Percentiles rank a stretch among this genome's conserved stretches.
phyloP scores from a whole-genome alignment of 2,329 filamentous ascomycete species.

The Fusarium secorum region DNA sequence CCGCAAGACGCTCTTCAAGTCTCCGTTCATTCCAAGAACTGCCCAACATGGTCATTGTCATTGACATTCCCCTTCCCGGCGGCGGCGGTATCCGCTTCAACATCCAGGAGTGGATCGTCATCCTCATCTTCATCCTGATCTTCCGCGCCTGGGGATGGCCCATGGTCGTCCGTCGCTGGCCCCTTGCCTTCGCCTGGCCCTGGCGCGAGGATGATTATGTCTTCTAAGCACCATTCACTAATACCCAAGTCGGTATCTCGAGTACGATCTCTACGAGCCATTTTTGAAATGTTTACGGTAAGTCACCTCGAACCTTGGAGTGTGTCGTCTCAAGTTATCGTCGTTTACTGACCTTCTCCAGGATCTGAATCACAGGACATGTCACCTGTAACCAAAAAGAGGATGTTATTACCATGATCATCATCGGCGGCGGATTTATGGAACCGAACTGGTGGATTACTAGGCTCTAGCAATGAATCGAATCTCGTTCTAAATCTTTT shows the following conservation, averaged over 20 bases:
- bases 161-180: neutral
- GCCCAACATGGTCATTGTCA: neutral
- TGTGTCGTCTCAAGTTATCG: fast-evolving
- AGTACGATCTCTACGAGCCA: neutral
- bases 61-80: neutral
- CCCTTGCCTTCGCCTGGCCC: neutral
- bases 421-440: neutral
- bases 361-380: neutral
- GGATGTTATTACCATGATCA: neutral
- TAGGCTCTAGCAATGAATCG: neutral
- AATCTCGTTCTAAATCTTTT: neutral
- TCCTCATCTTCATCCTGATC: neutral
- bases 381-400: neutral
- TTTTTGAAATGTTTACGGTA: neutral
- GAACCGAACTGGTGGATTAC: neutral
- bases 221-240: neutral
- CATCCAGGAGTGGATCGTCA: neutral
- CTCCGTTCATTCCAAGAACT: neutral
- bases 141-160: neutral
- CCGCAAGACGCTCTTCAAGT: neutral
- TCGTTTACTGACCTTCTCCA: neutral
- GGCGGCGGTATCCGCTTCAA: neutral
- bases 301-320: neutral
- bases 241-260: neutral
- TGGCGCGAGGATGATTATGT: neutral